Percentiles rank a stretch among this genome's conserved stretches.
Conservation (phyloP, 371 early-diverging fungal species). For the Lichtheimia ornata region DNA sequence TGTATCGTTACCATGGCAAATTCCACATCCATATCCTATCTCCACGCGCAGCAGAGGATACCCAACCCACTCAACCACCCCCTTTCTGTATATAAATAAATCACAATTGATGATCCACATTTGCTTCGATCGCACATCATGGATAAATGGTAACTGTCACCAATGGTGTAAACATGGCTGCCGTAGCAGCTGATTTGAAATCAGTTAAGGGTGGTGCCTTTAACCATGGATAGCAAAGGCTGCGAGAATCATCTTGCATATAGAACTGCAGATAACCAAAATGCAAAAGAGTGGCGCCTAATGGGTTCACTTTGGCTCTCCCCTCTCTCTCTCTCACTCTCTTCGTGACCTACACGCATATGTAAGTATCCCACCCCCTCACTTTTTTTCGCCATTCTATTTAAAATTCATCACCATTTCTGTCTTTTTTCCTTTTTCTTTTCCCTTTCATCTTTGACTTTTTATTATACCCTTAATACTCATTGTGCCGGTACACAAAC, state of each 20-base stretch:
- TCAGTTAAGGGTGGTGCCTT: too few relatives aligned
- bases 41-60: too few relatives aligned
- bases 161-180: too few relatives aligned
- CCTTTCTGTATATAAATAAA: too few relatives aligned
- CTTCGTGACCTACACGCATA: not conserved
- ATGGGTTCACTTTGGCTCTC: not conserved
- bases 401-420: constrained; percentile 12
- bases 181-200: too few relatives aligned
- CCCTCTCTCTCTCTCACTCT: not conserved
- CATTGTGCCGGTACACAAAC: constrained; percentile 1
- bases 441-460: constrained; percentile 4
- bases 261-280: not conserved
- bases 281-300: not conserved
- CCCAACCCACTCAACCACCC: too few relatives aligned
- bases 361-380: not conserved
- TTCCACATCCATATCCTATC: too few relatives aligned
- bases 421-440: constrained; percentile 2
- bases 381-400: constrained; percentile 10
- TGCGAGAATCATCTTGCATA: constrained; percentile 9
- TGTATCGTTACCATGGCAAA: not conserved
- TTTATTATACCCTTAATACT: constrained; percentile 5
- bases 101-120: too few relatives aligned
- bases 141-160: too few relatives aligned
- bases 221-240: too few relatives aligned
- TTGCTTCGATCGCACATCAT: too few relatives aligned